These are phyloP conservation scores for Magnaporthiopsis poae DNA, from an alignment of 2,329 filamentous ascomycete species.

Conservation along the genomic window DNA sequence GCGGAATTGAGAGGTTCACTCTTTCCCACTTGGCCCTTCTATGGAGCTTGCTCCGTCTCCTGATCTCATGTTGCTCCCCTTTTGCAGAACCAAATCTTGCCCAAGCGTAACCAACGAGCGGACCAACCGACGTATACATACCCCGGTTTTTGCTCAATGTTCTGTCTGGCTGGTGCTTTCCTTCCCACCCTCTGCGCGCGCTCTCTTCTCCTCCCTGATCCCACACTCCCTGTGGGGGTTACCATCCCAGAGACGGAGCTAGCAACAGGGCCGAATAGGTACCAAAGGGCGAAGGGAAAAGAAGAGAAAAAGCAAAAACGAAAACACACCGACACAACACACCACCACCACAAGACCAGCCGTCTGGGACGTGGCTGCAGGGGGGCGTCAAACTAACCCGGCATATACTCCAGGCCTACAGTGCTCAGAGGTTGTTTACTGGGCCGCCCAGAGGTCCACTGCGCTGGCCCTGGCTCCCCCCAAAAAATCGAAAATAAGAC, in stretches of 20 bases:
- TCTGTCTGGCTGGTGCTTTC: neutral
- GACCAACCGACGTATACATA: neutral
- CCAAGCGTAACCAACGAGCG: neutral
- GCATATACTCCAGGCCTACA: neutral
- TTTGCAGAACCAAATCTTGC: neutral
- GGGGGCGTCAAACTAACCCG: neutral
- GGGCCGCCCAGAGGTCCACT: neutral
- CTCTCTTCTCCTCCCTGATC: neutral
- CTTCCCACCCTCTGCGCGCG: neutral
- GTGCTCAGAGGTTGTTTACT: neutral
- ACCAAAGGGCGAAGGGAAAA: neutral
- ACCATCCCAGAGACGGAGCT: neutral
- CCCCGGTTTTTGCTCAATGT: neutral
- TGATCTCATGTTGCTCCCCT: neutral
- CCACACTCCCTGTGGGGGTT: neutral
- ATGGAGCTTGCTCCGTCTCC: neutral
- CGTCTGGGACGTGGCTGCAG: neutral
- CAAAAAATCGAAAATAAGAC: neutral
- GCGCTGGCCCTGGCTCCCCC: neutral
- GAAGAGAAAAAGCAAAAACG: neutral
- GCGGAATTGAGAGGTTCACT: neutral
- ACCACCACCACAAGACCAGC: neutral
- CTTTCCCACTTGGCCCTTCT: neutral
- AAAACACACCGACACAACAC: neutral
- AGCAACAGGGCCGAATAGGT: neutral